Evolutionary conservation across 345 rosid genomes (phyloP).

Genomic region (Pelargonium nanum): DNA sequence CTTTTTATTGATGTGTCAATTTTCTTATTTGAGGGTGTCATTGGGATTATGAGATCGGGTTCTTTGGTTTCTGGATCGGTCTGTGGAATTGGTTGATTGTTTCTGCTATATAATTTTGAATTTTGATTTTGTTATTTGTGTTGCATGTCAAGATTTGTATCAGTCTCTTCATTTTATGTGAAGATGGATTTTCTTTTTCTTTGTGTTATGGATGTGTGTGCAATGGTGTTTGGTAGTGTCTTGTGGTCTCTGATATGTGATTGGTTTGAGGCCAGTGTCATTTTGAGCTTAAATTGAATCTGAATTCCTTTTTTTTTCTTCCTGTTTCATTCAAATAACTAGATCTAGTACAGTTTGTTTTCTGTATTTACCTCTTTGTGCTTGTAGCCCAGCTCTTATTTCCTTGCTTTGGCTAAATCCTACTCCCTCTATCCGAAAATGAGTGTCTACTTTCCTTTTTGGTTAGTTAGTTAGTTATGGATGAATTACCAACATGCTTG

Average conservation of each 20-base stretch:
- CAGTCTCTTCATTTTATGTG: background rate
- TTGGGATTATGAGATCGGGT: background rate
- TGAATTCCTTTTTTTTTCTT: no score
- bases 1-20: background rate
- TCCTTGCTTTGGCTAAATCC: no score
- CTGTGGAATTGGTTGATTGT: background rate
- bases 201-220: background rate
- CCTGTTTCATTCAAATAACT: no score
- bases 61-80: background rate
- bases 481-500: no score
- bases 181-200: no score
- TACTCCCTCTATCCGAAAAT: no score
- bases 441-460: no score
- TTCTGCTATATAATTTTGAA: background rate
- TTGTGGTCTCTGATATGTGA: background rate
- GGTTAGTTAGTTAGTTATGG: no score
- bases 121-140: background rate
- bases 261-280: background rate
- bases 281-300: background rate
- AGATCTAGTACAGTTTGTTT: background rate
- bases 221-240: background rate
- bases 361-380: no score
- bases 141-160: background rate
- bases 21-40: background rate
- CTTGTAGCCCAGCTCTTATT: no score